Base-by-base conservation (phyloP, 139 green algal genomes). In the Coelastrella sp. region DNA sequence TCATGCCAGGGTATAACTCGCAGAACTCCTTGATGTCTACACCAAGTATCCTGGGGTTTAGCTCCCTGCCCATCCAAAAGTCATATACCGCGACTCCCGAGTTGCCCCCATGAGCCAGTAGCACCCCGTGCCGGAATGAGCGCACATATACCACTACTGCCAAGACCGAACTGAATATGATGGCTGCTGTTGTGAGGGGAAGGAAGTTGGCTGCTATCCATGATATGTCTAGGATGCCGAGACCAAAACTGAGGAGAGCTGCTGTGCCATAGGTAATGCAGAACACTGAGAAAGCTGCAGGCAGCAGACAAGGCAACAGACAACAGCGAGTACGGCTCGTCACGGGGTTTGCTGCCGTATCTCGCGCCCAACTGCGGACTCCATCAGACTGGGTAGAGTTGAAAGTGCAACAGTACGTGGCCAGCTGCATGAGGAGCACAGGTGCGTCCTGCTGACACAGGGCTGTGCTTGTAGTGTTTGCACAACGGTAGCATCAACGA, bases 21-120 rank as follows among this genome's bases (percentile, higher is more conserved):
- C 96, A 98, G 86, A 98, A 99, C 89, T 99, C 96, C 92, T 99
- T 99, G n/a, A 97, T 80, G 90, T 99, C 97, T 19, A 98, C 7
- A 10, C 65, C 13, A 65, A 81, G n/a, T 80, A 93, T 20, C 5
- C 97, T 89, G 2, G 97, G 97, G 91, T 99, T 99, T 5, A 99
- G 94, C 93, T 99, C 97, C 5, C 96, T 87, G 8, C 97, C 97
- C 80, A 99, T 98, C 94, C 97, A 99, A 86, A 98, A 99, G 92
- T 99, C 95, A 86, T 99, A 99, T 3, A 95, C 80, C 7, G 22
- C 59, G 75, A 91, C 93, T 17, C 93, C 91, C 19, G 94, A 95
- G 86, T 90, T 82, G 74, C 96, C 95, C 22, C 92, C 91, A 10
- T 56, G 17, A 3, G 94, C 89, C 22, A 98, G 94, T 65, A 96